phyloP scores from a whole-genome alignment of 768 basidiomycete genomes.

The Pleurotus citrinopileatus region DNA sequence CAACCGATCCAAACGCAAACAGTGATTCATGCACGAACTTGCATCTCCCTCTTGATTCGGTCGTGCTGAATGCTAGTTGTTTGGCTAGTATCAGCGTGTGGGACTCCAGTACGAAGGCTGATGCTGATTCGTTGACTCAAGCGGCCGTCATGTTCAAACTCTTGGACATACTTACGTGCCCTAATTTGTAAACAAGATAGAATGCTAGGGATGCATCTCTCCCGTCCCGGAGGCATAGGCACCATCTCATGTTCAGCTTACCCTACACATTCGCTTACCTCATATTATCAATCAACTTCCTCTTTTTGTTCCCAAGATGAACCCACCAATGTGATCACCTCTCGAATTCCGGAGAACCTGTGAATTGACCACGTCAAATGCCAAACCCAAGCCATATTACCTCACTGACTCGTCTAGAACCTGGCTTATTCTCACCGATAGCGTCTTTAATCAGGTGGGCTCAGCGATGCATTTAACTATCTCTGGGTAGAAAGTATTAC shows the following conservation, averaged over 20 bases:
- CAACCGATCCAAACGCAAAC: slow-evolving; percentile 20
- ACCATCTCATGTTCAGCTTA: background rate
- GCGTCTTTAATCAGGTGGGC: background rate
- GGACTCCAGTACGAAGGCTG: slow-evolving; percentile 26
- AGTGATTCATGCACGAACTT: slow-evolving; percentile 30
- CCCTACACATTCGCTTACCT: too few species aligned
- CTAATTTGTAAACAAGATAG: background rate
- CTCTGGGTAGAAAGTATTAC: background rate
- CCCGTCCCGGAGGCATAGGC: too few species aligned
- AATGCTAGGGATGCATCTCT: background rate
- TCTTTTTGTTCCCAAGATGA: too few species aligned
- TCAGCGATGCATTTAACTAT: background rate
- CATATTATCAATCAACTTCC: too few species aligned
- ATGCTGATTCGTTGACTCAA: slow-evolving; percentile 26
- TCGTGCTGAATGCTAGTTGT: slow-evolving; percentile 28
- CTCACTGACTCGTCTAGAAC: background rate
- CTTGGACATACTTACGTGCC: slow-evolving; percentile 17
- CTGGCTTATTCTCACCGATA: background rate
- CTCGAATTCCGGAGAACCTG: background rate
- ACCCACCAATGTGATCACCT: background rate
- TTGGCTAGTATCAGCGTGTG: slow-evolving; percentile 29
- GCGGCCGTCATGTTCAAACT: slow-evolving; percentile 23
- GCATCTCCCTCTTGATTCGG: slow-evolving; percentile 28
- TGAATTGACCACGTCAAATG: background rate
- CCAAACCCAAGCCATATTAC: background rate